Base-by-base conservation (phyloP, 495 filamentous ascomycete species). In the Glutinoglossum americanum region DNA sequence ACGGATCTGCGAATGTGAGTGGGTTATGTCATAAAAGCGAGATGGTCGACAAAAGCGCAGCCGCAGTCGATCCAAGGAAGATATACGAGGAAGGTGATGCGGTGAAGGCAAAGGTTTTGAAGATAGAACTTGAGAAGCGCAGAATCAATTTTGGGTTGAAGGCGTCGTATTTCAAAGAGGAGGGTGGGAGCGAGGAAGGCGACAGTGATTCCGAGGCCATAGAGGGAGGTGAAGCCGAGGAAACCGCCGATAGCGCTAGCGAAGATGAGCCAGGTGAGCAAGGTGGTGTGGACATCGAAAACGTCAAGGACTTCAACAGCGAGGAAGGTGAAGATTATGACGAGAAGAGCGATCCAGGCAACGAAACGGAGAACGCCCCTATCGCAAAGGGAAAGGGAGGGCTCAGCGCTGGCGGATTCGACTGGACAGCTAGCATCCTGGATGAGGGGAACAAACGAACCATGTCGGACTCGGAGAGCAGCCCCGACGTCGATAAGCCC, bases 1-100 rank as follows among this genome's bases (percentile, higher is more conserved):
- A 95, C 70, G 75, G 80, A 35, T 90, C 88, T 27, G 68, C 73
- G 39, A 92, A 93, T 62, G 78, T 97, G 58, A 93, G 87, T 59
- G 92, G 92, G 55, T 74, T 98, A 21, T 97, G 90, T 67, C 92
- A 98, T 65, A 79, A 80, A 60, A 89, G 79, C 60, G 80, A 97
- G 62, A 88, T 98, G 76, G 85, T 90, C 0, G 87, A 94, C 57
- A 79, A 82, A 59, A 71, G 72, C 9, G 80, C 94, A 39, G 71
- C 84, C 9, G 80, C 94, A 39, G 71, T 84, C 54, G 81, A 96
- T 70, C 85, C 88, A 21, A 79, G 77, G 61, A 85, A 84, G 57
- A 71, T 98, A 10, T 96, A 92, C 63, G 80, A 82, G 26, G 85
- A 85, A 62, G 90, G 89, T 6, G 92, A 98, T 70, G 72, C 72